A percentile compares a stretch with the other conserved stretches of the same genome.
Evolutionary conservation across 352 stramenopile species (phyloP).

Genomic region (Phytophthora nicotianae): DNA sequence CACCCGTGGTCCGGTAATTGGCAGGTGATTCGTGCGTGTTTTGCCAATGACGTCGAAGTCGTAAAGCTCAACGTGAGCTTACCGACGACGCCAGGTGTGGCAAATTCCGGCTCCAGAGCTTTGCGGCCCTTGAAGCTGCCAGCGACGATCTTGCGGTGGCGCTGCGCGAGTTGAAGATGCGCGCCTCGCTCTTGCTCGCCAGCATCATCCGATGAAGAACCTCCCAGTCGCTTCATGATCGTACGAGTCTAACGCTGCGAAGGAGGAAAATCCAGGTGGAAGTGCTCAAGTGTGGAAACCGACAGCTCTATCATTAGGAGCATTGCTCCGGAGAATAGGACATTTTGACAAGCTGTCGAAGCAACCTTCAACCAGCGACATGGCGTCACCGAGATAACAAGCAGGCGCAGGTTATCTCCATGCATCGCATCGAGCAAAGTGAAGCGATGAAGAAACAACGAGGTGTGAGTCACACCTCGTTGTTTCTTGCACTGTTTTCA

Average conservation of each 20-base stretch:
- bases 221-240: conserved; percentile 26
- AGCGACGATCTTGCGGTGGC: conserved; percentile 60
- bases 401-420: conserved; percentile 6
- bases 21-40: conserved; percentile 53
- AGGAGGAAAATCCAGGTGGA: conserved; percentile 26
- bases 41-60: conserved; percentile 40
- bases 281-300: conserved; percentile 9
- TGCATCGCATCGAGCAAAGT: conserved; percentile 13
- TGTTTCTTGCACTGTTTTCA: too few relatives aligned
- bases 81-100: conserved; percentile 52
- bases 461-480: too few relatives aligned
- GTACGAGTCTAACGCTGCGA: conserved; percentile 11
- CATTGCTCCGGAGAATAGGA: background rate
- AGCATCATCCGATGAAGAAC: conserved; percentile 10
- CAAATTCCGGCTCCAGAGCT: conserved; percentile 51
- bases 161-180: conserved; percentile 72
- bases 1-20: conserved; percentile 66
- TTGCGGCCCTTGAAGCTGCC: conserved; percentile 52
- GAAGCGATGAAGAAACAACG: background rate
- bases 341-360: background rate
- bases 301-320: conserved; percentile 15
- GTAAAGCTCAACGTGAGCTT: conserved; percentile 61
- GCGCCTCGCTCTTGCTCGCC: conserved; percentile 54
- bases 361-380: conserved; percentile 22
- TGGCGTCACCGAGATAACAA: conserved; percentile 6